phyloP scores from a whole-genome alignment of 1,284 basidiomycete species.

The Irpex sp. region DNA sequence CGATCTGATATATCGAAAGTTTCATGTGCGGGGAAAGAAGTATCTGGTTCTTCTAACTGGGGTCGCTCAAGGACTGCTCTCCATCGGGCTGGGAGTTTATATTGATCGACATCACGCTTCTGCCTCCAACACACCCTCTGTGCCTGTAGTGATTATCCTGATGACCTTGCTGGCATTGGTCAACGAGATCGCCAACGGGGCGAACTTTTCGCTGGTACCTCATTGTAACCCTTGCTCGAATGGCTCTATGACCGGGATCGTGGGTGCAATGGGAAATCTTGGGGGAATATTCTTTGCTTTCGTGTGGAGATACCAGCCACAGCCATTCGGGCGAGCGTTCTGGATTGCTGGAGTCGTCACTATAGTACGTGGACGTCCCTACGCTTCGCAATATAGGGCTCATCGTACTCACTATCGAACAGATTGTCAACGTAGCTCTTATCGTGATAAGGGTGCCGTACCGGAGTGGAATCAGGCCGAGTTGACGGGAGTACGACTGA shows the following conservation, averaged over 20 bases:
- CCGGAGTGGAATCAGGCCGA: too few relatives aligned
- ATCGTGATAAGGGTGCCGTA: neutral
- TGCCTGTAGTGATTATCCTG: conserved; percentile 27
- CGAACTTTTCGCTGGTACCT: conserved; percentile 37
- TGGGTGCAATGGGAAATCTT: conserved; percentile 50
- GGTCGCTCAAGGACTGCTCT: conserved; percentile 42
- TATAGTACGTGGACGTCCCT: conserved; percentile 21
- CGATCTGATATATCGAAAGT: conserved; percentile 44
- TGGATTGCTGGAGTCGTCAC: conserved; percentile 42
- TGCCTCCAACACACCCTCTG: conserved; percentile 15
- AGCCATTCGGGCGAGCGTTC: conserved; percentile 37
- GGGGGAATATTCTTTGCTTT: conserved; percentile 51
- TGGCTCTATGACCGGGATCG: conserved; percentile 44
- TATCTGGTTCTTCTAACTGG: conserved; percentile 43
- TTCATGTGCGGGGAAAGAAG: conserved; percentile 50
- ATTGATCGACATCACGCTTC: conserved; percentile 29
- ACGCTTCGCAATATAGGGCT: neutral
- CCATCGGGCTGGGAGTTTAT: conserved; percentile 45
- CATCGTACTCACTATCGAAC: neutral
- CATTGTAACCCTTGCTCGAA: conserved; percentile 29
- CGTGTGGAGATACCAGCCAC: conserved; percentile 46
- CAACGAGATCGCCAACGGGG: conserved; percentile 48
- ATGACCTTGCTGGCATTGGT: conserved; percentile 35
- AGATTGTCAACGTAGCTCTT: neutral
- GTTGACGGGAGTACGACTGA: too few relatives aligned